phyloP scores from a whole-genome alignment of 2,329 filamentous ascomycete species.

The Byssothecium circinans region DNA sequence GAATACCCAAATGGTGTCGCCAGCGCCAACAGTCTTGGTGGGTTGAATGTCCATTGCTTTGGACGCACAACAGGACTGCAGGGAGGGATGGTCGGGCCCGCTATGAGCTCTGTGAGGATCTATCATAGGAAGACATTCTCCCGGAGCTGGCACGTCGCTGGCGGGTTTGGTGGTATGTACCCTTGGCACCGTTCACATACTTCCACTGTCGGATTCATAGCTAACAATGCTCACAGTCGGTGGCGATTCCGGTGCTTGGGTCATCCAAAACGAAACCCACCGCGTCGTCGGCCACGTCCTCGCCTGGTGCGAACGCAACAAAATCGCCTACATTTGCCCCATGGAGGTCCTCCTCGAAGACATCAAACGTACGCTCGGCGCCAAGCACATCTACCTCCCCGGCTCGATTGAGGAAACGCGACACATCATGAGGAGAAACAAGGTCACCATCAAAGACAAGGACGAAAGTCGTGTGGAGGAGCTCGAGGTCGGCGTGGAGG shows the following conservation, averaged over 20 bases:
- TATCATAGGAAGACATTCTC: conserved; percentile 81
- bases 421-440: conserved; percentile 13
- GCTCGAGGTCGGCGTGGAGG: conserved; percentile 30
- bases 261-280: conserved; percentile 78
- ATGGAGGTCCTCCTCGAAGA: conserved; percentile 90
- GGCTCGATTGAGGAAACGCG: conserved; percentile 48
- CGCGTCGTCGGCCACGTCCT: conserved; percentile 87
- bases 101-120: conserved; percentile 83
- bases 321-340: conserved; percentile 87
- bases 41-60: conserved; percentile 80
- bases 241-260: conserved; percentile 91
- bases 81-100: conserved; percentile 73
- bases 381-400: conserved; percentile 70
- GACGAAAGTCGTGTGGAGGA: conserved; percentile 22
- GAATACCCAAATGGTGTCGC: conserved; percentile 61
- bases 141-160: conserved; percentile 66
- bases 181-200: conserved; percentile 1
- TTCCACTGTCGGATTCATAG: neutral
- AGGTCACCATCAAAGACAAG: conserved; percentile 4
- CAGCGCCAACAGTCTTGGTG: conserved; percentile 65
- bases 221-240: conserved; percentile 57
- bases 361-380: conserved; percentile 76
- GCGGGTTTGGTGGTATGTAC: conserved; percentile 58
- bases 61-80: conserved; percentile 85
- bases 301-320: conserved; percentile 79